Evolutionary conservation across 2,329 filamentous ascomycete species (phyloP).

Genomic region (Trichoderma arundinaceum): DNA sequence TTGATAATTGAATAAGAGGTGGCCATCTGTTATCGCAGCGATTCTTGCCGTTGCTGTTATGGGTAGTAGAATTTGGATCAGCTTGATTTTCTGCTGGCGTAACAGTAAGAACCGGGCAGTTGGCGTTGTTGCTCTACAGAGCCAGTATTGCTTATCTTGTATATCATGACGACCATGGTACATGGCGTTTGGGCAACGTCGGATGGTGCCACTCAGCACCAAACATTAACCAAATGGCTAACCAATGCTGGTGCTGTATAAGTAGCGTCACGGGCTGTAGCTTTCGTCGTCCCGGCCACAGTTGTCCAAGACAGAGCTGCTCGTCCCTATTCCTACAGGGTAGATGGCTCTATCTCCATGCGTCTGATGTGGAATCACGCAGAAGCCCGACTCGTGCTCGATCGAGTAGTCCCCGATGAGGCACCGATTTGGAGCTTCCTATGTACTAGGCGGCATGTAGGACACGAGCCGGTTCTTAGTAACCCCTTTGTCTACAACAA

Average conservation of each 20-base stretch:
- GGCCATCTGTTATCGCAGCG: too few relatives aligned
- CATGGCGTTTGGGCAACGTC: not conserved
- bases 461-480: too few relatives aligned
- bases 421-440: not conserved
- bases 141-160: too few relatives aligned
- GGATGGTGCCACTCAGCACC: slow-evolving; percentile 14
- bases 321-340: not conserved
- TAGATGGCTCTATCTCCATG: not conserved
- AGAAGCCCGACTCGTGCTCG: not conserved
- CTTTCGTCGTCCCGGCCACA: not conserved
- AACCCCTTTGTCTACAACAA: too few relatives aligned
- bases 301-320: not conserved
- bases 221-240: not conserved
- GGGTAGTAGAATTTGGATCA: not conserved
- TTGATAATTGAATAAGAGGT: not conserved
- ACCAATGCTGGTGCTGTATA: not conserved
- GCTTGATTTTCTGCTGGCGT: not conserved
- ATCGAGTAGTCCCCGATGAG: not conserved
- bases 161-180: too few relatives aligned
- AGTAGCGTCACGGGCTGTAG: not conserved
- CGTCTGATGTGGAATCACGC: slow-evolving; percentile 24
- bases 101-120: not conserved
- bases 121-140: not conserved
- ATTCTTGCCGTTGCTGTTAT: not conserved
- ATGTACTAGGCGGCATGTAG: too few relatives aligned